phyloP scores from a whole-genome alignment of 257 asterid species.

The Capsicum baccatum region DNA sequence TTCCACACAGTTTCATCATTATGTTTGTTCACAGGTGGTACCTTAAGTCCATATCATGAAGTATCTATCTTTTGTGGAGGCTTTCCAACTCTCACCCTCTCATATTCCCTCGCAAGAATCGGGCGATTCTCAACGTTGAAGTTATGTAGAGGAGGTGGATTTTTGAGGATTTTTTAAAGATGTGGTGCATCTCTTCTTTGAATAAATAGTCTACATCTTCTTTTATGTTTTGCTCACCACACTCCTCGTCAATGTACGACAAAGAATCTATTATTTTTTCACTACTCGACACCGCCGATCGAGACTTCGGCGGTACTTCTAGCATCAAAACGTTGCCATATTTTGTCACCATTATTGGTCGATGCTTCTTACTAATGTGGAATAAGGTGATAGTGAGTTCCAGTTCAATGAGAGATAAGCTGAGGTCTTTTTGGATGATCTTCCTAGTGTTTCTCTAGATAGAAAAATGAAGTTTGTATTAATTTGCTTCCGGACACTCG shows the following conservation, averaged over 20 bases:
- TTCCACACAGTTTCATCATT: constrained; percentile 95
- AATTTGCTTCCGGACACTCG: no score
- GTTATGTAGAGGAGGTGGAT: constrained; percentile 77
- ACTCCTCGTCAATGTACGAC: constrained; percentile 95
- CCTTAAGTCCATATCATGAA: constrained; percentile 86
- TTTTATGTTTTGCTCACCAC: constrained; percentile 71
- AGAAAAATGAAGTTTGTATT: no score
- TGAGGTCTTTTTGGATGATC: no score
- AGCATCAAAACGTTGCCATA: constrained; percentile 73
- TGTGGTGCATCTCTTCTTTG: constrained; percentile 90
- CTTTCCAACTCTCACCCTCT: constrained; percentile 93
- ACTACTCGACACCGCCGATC: constrained; percentile 46
- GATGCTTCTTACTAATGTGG: not conserved
- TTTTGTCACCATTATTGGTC: constrained; percentile 44
- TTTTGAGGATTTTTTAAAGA: constrained; percentile 82
- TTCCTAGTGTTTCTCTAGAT: no score
- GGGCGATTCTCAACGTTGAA: constrained; percentile 83
- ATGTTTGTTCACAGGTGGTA: constrained; percentile 74
- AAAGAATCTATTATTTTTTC: constrained; percentile 80
- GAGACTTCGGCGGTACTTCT: constrained; percentile 76
- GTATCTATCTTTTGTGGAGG: constrained; percentile 88
- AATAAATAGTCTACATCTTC: constrained; percentile 89
- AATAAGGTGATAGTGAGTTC: not conserved
- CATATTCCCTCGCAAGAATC: constrained; percentile 94
- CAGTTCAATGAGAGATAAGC: not conserved